Percentiles rank a stretch among this genome's conserved stretches.
phyloP scores from a whole-genome alignment of 345 rosid species.

The Hibiscus mutabilis region DNA sequence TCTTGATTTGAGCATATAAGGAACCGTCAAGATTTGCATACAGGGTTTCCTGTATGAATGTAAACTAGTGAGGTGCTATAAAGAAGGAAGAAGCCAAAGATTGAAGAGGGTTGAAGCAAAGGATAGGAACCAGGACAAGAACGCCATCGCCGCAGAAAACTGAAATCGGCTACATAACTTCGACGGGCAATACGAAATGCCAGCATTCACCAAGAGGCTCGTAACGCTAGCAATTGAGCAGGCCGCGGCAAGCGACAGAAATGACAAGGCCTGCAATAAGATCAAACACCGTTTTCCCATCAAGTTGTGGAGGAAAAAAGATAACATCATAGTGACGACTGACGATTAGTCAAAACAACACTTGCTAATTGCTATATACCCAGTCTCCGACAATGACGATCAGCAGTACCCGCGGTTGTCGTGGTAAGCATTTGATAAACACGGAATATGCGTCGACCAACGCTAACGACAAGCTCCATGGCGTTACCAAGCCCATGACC shows the following conservation, averaged over 20 bases:
- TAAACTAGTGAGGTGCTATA: constrained; percentile 13
- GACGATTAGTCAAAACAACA: neutral
- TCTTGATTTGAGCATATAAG: neutral
- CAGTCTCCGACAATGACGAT: constrained; percentile 48
- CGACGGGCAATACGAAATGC: constrained; percentile 25
- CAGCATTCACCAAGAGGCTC: constrained; percentile 25
- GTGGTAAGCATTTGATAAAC: constrained; percentile 31
- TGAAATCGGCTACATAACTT: constrained; percentile 42
- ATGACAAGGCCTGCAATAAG: constrained; percentile 39
- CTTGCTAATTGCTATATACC: constrained; percentile 23
- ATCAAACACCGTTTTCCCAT: neutral
- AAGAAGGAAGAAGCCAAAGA: constrained; percentile 49
- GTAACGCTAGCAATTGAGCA: constrained; percentile 50
- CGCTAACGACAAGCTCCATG: constrained; percentile 51
- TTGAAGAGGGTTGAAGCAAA: constrained; percentile 53
- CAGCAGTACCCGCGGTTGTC: constrained; percentile 34
- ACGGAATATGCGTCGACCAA: constrained; percentile 51
- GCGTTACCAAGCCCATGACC: constrained; percentile 59
- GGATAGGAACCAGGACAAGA: constrained; percentile 53
- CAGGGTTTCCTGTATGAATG: neutral
- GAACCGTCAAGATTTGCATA: neutral
- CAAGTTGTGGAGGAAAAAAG: neutral
- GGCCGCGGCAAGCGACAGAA: constrained; percentile 53
- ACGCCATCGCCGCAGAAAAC: constrained; percentile 53
- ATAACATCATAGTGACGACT: neutral